These are phyloP conservation scores for Claviceps purpurea DNA, from an alignment of 2,329 filamentous ascomycete genomes.

Conservation along the genomic window DNA sequence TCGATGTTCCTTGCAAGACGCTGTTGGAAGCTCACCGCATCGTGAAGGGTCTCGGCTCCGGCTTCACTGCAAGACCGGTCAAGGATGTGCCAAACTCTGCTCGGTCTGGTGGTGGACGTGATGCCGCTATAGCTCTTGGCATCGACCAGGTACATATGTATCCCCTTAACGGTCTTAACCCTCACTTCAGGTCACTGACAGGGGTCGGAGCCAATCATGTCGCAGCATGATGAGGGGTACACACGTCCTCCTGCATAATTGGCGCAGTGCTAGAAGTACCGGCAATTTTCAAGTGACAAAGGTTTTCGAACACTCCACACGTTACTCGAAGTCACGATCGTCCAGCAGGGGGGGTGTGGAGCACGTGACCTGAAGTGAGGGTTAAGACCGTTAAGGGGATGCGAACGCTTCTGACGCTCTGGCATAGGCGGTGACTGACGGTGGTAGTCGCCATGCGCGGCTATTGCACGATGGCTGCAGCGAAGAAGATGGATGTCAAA, in stretches of 20 bases:
- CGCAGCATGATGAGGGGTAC: too few relatives aligned
- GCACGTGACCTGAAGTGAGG: too few relatives aligned
- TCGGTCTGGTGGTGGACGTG: constrained; percentile 3
- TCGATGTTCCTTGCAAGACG: neutral
- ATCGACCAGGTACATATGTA: constrained; percentile 1
- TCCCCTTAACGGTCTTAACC: too few relatives aligned
- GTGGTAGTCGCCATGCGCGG: neutral
- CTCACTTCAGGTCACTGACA: too few relatives aligned
- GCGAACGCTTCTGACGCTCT: neutral
- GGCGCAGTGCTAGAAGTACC: too few relatives aligned
- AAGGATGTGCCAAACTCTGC: constrained; percentile 4
- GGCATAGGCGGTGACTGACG: neutral
- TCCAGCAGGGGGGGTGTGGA: too few relatives aligned
- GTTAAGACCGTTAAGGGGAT: too few relatives aligned
- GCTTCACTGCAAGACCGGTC: neutral
- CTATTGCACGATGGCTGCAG: neutral
- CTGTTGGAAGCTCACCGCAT: constrained; percentile 4
- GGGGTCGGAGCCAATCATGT: too few relatives aligned
- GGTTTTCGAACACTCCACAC: too few relatives aligned
- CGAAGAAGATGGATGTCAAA: neutral
- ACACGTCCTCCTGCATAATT: too few relatives aligned
- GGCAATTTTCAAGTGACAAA: too few relatives aligned
- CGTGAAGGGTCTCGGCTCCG: constrained; percentile 2
- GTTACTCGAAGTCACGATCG: too few relatives aligned
- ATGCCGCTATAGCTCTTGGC: constrained; percentile 4